Evolutionary conservation across 2,329 filamentous ascomycete genomes (phyloP).

Genomic region (Botrytis elliptica): DNA sequence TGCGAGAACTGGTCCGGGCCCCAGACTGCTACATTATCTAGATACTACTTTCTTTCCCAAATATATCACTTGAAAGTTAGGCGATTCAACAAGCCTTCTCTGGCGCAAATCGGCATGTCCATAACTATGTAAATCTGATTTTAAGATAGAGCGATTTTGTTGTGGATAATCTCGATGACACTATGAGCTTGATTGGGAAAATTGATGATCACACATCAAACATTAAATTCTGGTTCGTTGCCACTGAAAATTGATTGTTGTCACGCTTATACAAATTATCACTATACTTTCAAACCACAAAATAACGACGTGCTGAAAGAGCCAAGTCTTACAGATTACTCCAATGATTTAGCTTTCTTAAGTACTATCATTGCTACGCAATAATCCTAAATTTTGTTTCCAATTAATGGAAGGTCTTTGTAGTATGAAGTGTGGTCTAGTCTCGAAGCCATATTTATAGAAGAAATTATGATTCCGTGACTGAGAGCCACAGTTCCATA

Average conservation of each 20-base stretch:
- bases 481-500: fast-evolving
- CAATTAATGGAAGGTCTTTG: not conserved
- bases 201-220: not conserved
- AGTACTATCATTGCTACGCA: not conserved
- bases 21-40: fast-evolving
- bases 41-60: not conserved
- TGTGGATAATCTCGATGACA: not conserved
- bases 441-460: not conserved
- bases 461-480: not conserved
- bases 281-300: not conserved
- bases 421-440: not conserved
- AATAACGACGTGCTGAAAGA: not conserved
- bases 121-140: not conserved
- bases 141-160: not conserved
- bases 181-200: fast-evolving
- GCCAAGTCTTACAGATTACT: not conserved
- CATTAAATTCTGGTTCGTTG: not conserved
- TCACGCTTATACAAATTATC: not conserved
- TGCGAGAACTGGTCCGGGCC: no score
- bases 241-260: not conserved
- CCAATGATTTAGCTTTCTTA: no score
- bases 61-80: fast-evolving
- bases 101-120: not conserved
- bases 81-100: not conserved
- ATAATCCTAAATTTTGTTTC: fast-evolving